Evolutionary conservation across 2,329 filamentous ascomycete genomes (phyloP).

Genomic region (Helotiales sp.): DNA sequence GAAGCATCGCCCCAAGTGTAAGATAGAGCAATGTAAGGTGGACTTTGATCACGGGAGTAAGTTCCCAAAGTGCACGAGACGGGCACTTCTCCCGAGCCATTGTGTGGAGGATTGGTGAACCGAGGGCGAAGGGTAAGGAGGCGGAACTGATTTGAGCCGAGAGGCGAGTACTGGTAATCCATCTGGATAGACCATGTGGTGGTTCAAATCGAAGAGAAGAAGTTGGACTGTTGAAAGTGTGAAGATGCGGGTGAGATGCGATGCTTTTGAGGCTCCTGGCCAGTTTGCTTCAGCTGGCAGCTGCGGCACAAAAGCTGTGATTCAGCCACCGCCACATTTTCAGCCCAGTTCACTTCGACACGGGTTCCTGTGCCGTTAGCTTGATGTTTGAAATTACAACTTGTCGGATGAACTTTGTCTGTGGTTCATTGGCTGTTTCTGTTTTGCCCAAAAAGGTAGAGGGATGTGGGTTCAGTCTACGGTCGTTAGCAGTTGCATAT

Average conservation of each 20-base stretch:
- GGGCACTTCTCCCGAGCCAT: not conserved
- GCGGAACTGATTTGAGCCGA: not conserved
- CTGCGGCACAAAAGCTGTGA: not conserved
- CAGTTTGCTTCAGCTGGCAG: not conserved
- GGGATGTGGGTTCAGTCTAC: no score
- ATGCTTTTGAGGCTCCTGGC: not conserved
- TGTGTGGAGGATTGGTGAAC: not conserved
- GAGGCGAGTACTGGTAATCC: not conserved
- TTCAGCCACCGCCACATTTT: constrained; percentile 3
- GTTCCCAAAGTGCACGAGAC: not conserved
- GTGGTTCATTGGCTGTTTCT: no score
- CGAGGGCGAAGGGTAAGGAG: not conserved
- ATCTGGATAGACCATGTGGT: not conserved
- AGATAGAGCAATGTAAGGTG: constrained; percentile 33
- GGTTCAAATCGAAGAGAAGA: not conserved
- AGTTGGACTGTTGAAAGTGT: not conserved
- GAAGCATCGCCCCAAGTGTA: constrained; percentile 37
- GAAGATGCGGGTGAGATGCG: not conserved
- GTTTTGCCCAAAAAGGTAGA: no score
- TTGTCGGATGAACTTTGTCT: not conserved
- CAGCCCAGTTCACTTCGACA: not conserved
- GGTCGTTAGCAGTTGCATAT: no score
- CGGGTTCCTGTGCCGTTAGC: no score
- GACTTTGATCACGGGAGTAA: constrained; percentile 13
- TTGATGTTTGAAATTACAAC: no score